Conservation (phyloP, 495 filamentous ascomycete species). For the Hapsidospora chrysogenum region DNA sequence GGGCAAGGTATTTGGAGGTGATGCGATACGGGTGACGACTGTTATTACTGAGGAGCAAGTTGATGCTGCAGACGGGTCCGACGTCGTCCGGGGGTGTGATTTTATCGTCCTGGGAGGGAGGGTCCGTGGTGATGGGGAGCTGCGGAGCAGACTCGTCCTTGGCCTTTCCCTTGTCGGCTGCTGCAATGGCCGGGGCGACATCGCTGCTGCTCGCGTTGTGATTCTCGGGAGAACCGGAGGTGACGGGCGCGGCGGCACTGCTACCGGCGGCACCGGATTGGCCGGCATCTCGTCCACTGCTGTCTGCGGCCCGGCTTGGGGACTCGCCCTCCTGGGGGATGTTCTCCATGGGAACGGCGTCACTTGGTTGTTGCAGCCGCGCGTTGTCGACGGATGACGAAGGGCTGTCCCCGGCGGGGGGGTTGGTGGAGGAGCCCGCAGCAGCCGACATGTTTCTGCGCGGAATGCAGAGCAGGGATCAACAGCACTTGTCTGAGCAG, state of each 20-base stretch:
- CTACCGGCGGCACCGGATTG: conserved; percentile 2
- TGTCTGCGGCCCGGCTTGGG: no score
- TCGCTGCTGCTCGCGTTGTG: conserved; percentile 18
- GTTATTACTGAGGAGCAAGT: conserved; percentile 62
- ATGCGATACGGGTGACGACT: conserved; percentile 76
- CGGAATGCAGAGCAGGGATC: no score
- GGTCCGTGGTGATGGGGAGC: not conserved
- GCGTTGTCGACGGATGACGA: not conserved
- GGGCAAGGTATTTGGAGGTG: conserved; percentile 68
- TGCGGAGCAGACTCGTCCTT: not conserved
- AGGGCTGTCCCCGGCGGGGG: conserved; percentile 1
- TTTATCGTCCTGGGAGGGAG: not conserved
- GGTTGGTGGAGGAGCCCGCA: conserved; percentile 1
- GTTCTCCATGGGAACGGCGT: conserved; percentile 7
- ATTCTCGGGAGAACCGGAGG: no score
- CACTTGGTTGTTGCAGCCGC: conserved; percentile 5
- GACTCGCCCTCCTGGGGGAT: conserved; percentile 5
- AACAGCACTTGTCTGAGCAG: no score
- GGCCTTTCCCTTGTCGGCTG: conserved; percentile 8
- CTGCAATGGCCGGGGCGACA: conserved; percentile 16
- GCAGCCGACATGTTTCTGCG: conserved; percentile 2
- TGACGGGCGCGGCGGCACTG: no score
- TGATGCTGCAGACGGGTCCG: conserved; percentile 31
- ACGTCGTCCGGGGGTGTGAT: not conserved
- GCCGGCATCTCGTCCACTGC: not conserved